Percentiles rank a stretch among this genome's conserved stretches.
These are phyloP conservation scores for Senna tora DNA, from an alignment of 306 rosid species.

Conservation along the genomic window DNA sequence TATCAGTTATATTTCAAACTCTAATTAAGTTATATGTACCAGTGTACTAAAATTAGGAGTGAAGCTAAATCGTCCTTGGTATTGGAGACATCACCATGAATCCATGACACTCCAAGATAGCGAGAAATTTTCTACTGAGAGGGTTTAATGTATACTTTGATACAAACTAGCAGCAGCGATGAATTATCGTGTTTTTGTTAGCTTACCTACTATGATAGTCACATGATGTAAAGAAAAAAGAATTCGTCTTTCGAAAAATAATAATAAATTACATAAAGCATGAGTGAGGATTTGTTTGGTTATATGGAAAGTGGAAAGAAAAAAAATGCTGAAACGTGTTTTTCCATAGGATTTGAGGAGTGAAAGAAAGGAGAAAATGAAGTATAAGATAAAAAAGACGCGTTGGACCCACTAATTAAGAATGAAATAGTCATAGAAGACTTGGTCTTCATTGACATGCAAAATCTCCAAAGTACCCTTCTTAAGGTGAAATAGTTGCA, in stretches of 20 bases:
- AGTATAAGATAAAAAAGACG: conserved; percentile 39
- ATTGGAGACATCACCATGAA: neutral
- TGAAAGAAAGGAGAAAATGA: conserved; percentile 29
- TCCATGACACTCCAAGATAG: neutral
- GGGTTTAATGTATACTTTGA: neutral
- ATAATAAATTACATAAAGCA: neutral
- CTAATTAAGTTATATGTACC: neutral
- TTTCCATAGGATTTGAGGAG: neutral
- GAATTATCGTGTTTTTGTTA: neutral
- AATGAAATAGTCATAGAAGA: conserved; percentile 23
- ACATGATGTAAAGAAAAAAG: neutral
- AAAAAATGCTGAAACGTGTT: neutral
- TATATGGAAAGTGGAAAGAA: conserved; percentile 11
- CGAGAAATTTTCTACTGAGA: neutral
- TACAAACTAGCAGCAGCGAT: conserved; percentile 6
- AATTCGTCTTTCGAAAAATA: neutral
- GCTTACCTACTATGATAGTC: neutral
- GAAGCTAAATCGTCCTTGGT: neutral
- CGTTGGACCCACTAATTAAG: conserved; percentile 38
- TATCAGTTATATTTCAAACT: neutral
- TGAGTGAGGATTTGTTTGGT: conserved; percentile 1
- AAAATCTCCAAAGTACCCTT: conserved; percentile 29
- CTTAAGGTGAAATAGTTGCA: neutral
- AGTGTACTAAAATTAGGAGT: neutral
- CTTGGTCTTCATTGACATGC: conserved; percentile 11